These are phyloP conservation scores for Candida pseudoglaebosa DNA, from an alignment of 805 yeast species.

Conservation along the genomic window DNA sequence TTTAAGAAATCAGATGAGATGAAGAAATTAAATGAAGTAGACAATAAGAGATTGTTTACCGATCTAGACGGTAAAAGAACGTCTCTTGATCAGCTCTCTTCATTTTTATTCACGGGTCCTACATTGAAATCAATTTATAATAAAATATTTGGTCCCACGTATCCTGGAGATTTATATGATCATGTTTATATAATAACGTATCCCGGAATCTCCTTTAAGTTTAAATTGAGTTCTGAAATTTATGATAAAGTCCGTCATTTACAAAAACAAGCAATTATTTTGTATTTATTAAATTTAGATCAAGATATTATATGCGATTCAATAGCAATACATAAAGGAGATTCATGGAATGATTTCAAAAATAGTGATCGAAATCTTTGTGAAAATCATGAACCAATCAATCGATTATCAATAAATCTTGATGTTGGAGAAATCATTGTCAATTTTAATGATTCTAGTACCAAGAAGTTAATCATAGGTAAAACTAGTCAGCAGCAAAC, in stretches of 20 bases:
- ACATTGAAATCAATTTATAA: conserved; percentile 46
- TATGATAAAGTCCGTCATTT: conserved; percentile 12
- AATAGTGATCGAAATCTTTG: not conserved
- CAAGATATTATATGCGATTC: conserved; percentile 34
- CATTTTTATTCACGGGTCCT: conserved; percentile 7
- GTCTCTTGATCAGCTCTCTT: too few relatives aligned
- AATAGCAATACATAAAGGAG: conserved; percentile 38
- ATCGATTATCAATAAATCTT: conserved; percentile 15
- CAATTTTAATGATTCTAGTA: conserved; percentile 9
- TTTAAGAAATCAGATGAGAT: too few relatives aligned
- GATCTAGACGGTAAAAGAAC: too few relatives aligned
- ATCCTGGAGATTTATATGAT: conserved; percentile 41
- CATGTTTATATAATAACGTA: conserved; percentile 45
- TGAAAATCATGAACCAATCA: conserved; percentile 6
- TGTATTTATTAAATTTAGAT: conserved; percentile 31
- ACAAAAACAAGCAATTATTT: conserved; percentile 18
- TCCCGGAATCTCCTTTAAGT: conserved; percentile 54
- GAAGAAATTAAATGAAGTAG: too few relatives aligned
- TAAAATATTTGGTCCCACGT: conserved; percentile 59
- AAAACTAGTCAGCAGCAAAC: conserved; percentile 48
- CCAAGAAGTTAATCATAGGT: conserved; percentile 30
- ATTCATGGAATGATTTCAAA: conserved; percentile 27
- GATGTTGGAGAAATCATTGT: conserved; percentile 21
- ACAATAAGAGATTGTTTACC: too few relatives aligned
- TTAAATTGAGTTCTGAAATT: conserved; percentile 23